Percentiles rank a stretch among this genome's conserved stretches.
phyloP scores from a whole-genome alignment of 257 asterid species.

The Nicotiana obtusifolia region DNA sequence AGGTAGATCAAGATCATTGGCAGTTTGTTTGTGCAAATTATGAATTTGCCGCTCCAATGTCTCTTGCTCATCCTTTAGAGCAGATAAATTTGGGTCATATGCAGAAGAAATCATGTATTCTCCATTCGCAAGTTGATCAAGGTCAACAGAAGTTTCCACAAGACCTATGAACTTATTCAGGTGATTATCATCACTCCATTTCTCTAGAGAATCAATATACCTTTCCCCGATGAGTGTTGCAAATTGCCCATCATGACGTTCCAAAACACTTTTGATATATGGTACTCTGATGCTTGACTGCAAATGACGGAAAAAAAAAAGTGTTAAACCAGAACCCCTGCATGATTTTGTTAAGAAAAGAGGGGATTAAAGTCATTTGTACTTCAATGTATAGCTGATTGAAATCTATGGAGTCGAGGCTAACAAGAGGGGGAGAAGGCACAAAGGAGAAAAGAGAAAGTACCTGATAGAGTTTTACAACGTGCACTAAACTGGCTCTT shows the following conservation, averaged over 20 bases:
- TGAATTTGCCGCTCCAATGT: constrained; percentile 63
- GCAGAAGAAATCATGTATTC: constrained; percentile 91
- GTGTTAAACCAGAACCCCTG: neutral
- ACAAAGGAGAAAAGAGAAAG: neutral
- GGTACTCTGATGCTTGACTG: constrained; percentile 95
- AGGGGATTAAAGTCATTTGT: neutral
- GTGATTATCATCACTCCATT: constrained; percentile 78
- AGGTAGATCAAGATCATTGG: constrained; percentile 76
- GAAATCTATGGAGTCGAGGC: neutral
- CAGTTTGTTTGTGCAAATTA: constrained; percentile 69
- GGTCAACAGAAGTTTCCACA: constrained; percentile 95
- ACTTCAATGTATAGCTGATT: neutral
- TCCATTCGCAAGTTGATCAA: constrained; percentile 95
- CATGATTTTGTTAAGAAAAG: neutral
- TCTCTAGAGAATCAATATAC: constrained; percentile 59
- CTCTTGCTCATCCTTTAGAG: constrained; percentile 71
- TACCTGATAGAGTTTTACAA: constrained; percentile 98
- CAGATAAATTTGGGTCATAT: constrained; percentile 61
- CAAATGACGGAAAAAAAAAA: constrained; percentile 5
- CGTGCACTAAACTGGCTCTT: constrained; percentile 68
- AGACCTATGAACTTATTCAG: constrained; percentile 85
- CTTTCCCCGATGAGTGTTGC: constrained; percentile 60
- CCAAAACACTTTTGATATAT: constrained; percentile 64
- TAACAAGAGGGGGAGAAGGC: neutral
- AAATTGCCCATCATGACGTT: constrained; percentile 71